Conservation (phyloP, 345 rosid species). For the Populus davidiana region DNA sequence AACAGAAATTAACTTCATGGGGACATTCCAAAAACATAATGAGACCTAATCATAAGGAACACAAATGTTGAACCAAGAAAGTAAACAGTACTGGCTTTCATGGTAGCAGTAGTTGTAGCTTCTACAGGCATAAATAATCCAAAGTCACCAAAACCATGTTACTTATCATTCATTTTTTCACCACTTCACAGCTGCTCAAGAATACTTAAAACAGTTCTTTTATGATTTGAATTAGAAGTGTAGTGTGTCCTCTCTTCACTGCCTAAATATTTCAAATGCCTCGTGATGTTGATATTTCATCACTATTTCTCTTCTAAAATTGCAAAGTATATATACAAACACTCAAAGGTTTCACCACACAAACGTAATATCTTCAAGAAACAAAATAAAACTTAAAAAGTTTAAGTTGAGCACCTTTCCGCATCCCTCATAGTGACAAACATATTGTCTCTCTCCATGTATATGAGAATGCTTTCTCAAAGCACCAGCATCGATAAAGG, state of each 20-base stretch:
- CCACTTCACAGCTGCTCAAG: no score
- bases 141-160: no score
- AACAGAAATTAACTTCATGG: neutral
- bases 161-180: no score
- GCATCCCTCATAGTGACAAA: conserved; percentile 73
- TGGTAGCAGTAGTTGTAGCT: no score
- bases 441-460: conserved; percentile 90
- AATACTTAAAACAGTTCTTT: no score
- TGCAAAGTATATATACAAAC: neutral
- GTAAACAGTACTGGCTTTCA: neutral
- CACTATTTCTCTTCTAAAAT: no score
- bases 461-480: conserved; percentile 94
- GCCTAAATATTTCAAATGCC: no score
- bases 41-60: neutral
- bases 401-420: conserved; percentile 59
- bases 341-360: neutral
- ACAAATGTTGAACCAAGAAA: neutral
- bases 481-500: conserved; percentile 90
- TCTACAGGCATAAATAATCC: no score
- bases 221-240: no score
- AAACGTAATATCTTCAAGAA: neutral
- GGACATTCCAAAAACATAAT: neutral
- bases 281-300: no score
- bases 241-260: no score
- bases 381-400: conserved; percentile 1